Percentiles rank a stretch among this genome's conserved stretches.
Evolutionary conservation across 179 eudicot species (phyloP).

Genomic region (Silene noctiflora): DNA sequence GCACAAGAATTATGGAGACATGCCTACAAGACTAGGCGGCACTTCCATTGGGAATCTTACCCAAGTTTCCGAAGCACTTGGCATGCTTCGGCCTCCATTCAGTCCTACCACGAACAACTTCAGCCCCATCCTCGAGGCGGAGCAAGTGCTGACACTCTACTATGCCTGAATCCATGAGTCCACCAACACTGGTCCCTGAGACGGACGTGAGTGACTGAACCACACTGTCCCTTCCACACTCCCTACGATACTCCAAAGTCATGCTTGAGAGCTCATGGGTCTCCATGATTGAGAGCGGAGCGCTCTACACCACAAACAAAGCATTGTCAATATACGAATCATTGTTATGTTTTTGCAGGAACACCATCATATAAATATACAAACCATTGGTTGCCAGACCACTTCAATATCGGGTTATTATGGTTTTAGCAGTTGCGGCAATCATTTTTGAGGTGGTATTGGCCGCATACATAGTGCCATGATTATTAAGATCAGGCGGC

Average conservation of each 20-base stretch:
- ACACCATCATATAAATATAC: neutral
- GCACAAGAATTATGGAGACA: neutral
- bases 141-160: slow-evolving; percentile 92
- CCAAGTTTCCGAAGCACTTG: slow-evolving; percentile 28
- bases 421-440: too few relatives aligned
- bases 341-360: neutral
- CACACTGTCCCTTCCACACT: slow-evolving; percentile 82
- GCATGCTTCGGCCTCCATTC: slow-evolving; percentile 83
- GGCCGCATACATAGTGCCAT: too few relatives aligned
- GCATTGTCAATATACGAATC: neutral
- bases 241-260: slow-evolving; percentile 89
- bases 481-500: neutral
- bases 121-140: slow-evolving; percentile 74
- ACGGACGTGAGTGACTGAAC: slow-evolving; percentile 79
- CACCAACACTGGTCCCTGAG: slow-evolving; percentile 41
- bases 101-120: slow-evolving; percentile 75
- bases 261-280: slow-evolving; percentile 72
- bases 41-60: neutral
- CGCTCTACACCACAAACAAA: slow-evolving; percentile 51
- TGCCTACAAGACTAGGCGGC: neutral
- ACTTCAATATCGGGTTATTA: too few relatives aligned
- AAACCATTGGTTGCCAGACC: neutral
- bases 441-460: too few relatives aligned
- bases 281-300: slow-evolving; percentile 70
- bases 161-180: slow-evolving; percentile 39